Evolutionary conservation across 768 basidiomycete genomes (phyloP).

Genomic region (Epithele typhae): DNA sequence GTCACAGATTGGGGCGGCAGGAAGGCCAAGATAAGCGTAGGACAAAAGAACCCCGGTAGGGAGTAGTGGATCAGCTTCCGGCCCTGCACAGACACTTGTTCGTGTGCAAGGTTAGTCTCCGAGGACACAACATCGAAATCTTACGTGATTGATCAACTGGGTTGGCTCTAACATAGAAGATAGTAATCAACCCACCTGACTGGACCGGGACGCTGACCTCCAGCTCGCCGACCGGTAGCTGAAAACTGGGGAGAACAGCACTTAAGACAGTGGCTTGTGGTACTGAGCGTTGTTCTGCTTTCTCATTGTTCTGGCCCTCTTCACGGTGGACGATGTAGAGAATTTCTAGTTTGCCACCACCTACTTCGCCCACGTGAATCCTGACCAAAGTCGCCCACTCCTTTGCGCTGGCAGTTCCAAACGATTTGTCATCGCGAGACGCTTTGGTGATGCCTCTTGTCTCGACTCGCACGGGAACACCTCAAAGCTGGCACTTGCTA

Average conservation of each 20-base stretch:
- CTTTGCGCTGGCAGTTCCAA: conserved; percentile 51
- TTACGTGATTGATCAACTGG: conserved; percentile 14
- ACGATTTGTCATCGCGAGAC: conserved; percentile 28
- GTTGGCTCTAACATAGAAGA: neutral
- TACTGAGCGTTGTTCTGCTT: conserved; percentile 34
- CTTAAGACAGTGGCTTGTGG: conserved; percentile 29
- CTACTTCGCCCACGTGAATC: conserved; percentile 48
- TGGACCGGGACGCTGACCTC: conserved; percentile 54
- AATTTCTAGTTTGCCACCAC: conserved; percentile 50
- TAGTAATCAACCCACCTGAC: conserved; percentile 41
- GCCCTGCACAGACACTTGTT: conserved; percentile 36
- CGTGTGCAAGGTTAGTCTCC: conserved; percentile 55
- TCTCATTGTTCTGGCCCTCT: conserved; percentile 17
- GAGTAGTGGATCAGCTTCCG: conserved; percentile 52
- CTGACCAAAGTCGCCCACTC: conserved; percentile 66
- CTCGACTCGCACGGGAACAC: conserved; percentile 54
- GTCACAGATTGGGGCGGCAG: conserved; percentile 17
- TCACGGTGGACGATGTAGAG: conserved; percentile 56
- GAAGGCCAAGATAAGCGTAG: conserved; percentile 35
- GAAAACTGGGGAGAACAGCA: conserved; percentile 67
- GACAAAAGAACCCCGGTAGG: conserved; percentile 54
- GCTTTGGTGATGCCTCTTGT: conserved; percentile 31
- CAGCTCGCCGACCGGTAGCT: conserved; percentile 61
- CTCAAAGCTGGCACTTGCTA: conserved; percentile 62
- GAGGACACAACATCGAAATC: conserved; percentile 41